Conservation (phyloP, 805 yeast genomes). For the Brettanomyces custersianus region DNA sequence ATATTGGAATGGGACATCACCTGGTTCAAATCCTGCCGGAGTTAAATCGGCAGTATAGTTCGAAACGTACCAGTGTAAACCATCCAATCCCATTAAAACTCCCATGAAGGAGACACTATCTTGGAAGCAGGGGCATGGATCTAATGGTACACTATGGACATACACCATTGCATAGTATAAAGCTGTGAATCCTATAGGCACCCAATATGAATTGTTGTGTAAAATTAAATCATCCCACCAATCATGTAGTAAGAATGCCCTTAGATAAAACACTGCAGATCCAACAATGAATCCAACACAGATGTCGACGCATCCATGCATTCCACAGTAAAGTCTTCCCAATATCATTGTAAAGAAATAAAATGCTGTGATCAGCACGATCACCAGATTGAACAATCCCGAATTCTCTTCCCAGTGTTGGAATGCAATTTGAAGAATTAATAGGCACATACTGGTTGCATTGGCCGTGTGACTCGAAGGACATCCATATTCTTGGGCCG, state of each 20-base stretch:
- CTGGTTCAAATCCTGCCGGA: conserved; percentile 7
- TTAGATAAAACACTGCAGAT: conserved; percentile 33
- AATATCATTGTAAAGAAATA: conserved; percentile 59
- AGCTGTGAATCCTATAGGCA: conserved; percentile 31
- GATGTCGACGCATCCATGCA: conserved; percentile 90
- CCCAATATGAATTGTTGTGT: conserved; percentile 4
- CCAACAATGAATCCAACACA: conserved; percentile 62
- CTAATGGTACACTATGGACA: conserved; percentile 76
- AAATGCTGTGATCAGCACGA: conserved; percentile 20
- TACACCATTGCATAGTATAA: conserved; percentile 43
- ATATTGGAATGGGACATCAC: conserved; percentile 33
- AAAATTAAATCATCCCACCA: conserved; percentile 37
- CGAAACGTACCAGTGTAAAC: conserved; percentile 45
- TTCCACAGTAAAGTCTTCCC: conserved; percentile 91
- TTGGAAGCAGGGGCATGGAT: conserved; percentile 93
- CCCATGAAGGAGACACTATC: conserved; percentile 92
- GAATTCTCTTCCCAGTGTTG: conserved; percentile 10
- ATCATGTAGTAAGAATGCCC: conserved; percentile 30
- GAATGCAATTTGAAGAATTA: conserved; percentile 30
- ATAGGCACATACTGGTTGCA: conserved; percentile 66
- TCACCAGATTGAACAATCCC: conserved; percentile 4
- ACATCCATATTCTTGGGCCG: conserved; percentile 89
- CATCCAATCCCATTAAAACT: conserved; percentile 70
- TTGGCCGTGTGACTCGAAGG: conserved; percentile 94
- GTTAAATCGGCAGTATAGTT: conserved; percentile 8